These are phyloP conservation scores for Plectosphaerella sp. DNA, from an alignment of 2,329 filamentous ascomycete genomes.

Conservation along the genomic window DNA sequence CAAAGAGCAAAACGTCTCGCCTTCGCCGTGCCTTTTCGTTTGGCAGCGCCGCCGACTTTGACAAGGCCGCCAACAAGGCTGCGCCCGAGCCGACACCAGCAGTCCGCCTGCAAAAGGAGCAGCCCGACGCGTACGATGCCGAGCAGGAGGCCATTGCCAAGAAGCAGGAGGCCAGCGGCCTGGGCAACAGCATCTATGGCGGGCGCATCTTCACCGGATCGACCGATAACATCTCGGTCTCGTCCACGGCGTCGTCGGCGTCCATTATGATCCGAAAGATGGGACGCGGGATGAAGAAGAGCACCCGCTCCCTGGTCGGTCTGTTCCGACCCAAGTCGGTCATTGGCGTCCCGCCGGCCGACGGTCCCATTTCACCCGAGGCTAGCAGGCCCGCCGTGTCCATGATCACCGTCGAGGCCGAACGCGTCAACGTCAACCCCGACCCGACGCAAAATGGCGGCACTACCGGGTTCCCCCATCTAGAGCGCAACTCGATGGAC, in stretches of 20 bases:
- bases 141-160: slow-evolving; percentile 90
- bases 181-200: slow-evolving; percentile 91
- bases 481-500: slow-evolving; percentile 80
- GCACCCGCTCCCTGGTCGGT: slow-evolving; percentile 83
- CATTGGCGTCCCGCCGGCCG: slow-evolving; percentile 69
- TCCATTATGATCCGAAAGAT: slow-evolving; percentile 97
- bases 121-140: slow-evolving; percentile 69
- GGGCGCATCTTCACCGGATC: slow-evolving; percentile 84
- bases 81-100: slow-evolving; percentile 29
- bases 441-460: slow-evolving; percentile 65
- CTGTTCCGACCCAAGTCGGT: slow-evolving; percentile 93
- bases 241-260: slow-evolving; percentile 82
- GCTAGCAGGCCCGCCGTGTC: slow-evolving; percentile 81
- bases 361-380: slow-evolving; percentile 55
- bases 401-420: slow-evolving; percentile 93
- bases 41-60: slow-evolving; percentile 87
- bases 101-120: slow-evolving; percentile 62
- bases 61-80: slow-evolving; percentile 58
- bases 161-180: slow-evolving; percentile 85
- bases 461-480: slow-evolving; percentile 75
- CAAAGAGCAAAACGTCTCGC: slow-evolving; percentile 81
- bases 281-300: slow-evolving; percentile 97
- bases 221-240: slow-evolving; percentile 90
- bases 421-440: slow-evolving; percentile 74
- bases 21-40: slow-evolving; percentile 93